phyloP scores from a whole-genome alignment of 2,329 filamentous ascomycete species.

The Aureobasidium sp. region DNA sequence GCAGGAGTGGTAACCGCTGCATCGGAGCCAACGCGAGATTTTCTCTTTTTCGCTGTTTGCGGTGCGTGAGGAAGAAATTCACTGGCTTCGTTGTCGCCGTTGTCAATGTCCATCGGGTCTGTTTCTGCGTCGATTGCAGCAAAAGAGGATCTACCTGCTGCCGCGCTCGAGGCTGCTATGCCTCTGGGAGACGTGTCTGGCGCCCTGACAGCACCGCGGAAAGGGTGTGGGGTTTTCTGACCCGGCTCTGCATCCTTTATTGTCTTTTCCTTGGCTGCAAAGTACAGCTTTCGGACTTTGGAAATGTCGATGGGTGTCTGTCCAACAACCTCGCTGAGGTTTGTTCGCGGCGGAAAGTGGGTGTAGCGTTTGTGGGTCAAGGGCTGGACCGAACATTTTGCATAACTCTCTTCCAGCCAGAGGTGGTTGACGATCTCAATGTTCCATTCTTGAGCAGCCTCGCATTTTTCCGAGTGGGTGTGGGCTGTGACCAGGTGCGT shows the following conservation, averaged over 20 bases:
- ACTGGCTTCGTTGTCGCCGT: not conserved
- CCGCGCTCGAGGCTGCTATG: constrained; percentile 15
- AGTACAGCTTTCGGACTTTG: constrained; percentile 62
- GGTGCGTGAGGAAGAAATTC: not conserved
- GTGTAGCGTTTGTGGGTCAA: constrained; percentile 68
- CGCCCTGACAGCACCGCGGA: constrained; percentile 8
- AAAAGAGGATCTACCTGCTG: not conserved
- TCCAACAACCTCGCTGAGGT: constrained; percentile 85
- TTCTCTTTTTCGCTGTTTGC: constrained; percentile 20
- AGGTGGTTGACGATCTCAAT: constrained; percentile 87
- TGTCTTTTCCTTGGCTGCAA: constrained; percentile 26
- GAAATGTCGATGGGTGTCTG: constrained; percentile 73
- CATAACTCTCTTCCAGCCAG: constrained; percentile 96
- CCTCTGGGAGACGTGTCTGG: constrained; percentile 15
- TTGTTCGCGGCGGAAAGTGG: constrained; percentile 80
- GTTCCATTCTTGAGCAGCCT: constrained; percentile 85
- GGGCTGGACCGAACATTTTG: constrained; percentile 68
- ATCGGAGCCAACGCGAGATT: constrained; percentile 15
- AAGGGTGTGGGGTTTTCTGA: constrained; percentile 3
- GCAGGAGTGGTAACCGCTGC: constrained; percentile 21
- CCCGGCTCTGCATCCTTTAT: constrained; percentile 1
- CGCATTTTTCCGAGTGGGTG: constrained; percentile 82
- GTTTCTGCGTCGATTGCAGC: not conserved
- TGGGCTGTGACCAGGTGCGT: constrained; percentile 92
- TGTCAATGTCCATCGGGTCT: not conserved